Base-by-base conservation (phyloP, 192 early-diverging fungal genomes). In the Funneliformis mosseae region DNA sequence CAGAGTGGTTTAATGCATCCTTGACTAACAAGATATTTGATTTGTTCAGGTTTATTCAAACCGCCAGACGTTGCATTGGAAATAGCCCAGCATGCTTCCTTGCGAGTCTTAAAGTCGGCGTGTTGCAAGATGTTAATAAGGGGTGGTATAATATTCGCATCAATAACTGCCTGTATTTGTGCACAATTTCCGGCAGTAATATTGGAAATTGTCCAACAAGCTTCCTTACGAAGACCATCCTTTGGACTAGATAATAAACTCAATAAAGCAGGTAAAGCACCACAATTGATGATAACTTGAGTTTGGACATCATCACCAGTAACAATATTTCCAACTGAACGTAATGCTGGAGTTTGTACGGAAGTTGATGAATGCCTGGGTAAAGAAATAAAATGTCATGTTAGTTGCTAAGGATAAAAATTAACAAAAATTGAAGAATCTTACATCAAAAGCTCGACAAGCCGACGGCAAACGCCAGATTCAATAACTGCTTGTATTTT, bases 171-270 rank as follows among this genome's bases (percentile, higher is more conserved):
- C 87, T 99, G 93, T 87, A 99, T 98, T 86, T 99, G 97, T 25
- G 85, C 83, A 23, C 94, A 88, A 84, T 94, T 97, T 61, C 98
- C 98, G 12, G 98, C 97, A 41, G 98, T 99, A 85, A 99, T 95
- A 89, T 99, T 99, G 38, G 96, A 97, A 70, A 99, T 96, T 18
- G 98, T 99, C 98, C 98, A 99, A 88, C 97, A 98, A 63, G 97
- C 96, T 86, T 99, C 98, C 91, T 99, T 99, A 82, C 96, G 92
- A 84, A 99, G 98, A 62, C 91, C 94, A 46, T 99, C 98, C 84
- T 96, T 97, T 62, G 95, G 92, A 79, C 93, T 94, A 81, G 88
- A 90, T 60, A 99, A 90, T 62, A 99, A 89, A 42, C 88, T 82
- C 60, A 94, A 85, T n/a, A 99, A 88, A 28, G 95, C 93, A 21